Percentiles rank a stretch among this genome's conserved stretches.
Evolutionary conservation across 345 rosid genomes (phyloP).

Genomic region (Gossypium herbaceum): DNA sequence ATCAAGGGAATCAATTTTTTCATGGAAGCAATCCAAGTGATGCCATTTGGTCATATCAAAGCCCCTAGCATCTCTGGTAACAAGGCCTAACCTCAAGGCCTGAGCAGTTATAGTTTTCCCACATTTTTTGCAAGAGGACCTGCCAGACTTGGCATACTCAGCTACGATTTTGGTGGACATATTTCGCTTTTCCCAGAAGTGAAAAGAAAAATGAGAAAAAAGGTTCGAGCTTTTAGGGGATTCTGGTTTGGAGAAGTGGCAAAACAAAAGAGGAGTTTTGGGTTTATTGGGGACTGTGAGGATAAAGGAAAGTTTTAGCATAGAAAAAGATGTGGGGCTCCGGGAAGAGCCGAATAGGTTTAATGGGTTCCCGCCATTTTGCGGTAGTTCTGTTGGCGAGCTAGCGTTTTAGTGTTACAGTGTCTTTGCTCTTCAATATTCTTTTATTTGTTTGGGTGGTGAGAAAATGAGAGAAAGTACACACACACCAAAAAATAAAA

Average conservation of each 20-base stretch:
- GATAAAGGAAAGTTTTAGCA: not conserved
- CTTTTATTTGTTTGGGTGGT: not conserved
- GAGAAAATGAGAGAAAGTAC: not conserved
- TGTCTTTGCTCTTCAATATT: no score
- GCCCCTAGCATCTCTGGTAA: slow-evolving; percentile 60
- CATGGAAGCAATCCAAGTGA: slow-evolving; percentile 60
- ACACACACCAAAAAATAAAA: no score
- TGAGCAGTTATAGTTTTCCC: slow-evolving; percentile 46
- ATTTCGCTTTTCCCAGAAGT: not conserved
- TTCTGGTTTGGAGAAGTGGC: not conserved
- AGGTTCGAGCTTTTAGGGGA: not conserved
- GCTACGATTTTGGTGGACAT: slow-evolving; percentile 40
- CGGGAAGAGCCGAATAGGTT: not conserved
- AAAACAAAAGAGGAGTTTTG: slow-evolving; percentile 1
- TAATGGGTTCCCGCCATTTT: slow-evolving; percentile 16
- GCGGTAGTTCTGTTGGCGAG: not conserved
- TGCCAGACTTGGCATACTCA: slow-evolving; percentile 81
- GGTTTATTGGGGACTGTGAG: not conserved
- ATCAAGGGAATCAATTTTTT: slow-evolving; percentile 34
- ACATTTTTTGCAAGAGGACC: slow-evolving; percentile 78
- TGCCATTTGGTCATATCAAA: slow-evolving; percentile 76
- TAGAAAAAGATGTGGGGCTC: not conserved
- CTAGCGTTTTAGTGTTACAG: not conserved
- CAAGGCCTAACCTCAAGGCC: slow-evolving; percentile 54
- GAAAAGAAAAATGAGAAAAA: not conserved